phyloP scores from a whole-genome alignment of 768 basidiomycete genomes.

The Obba rivulosa region DNA sequence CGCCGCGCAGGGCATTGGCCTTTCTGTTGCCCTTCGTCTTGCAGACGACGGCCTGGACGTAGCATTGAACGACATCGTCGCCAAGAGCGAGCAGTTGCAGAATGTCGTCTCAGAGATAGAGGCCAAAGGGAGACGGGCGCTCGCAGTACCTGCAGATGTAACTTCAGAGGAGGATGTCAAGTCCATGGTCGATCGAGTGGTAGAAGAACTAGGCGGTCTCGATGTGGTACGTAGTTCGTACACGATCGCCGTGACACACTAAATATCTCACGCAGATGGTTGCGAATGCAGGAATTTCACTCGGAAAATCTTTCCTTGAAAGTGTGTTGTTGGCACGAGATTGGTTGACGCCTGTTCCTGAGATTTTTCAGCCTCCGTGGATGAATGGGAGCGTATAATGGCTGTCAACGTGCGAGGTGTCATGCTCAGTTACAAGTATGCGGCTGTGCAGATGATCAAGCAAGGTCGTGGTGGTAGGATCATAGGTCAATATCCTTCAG shows the following conservation, averaged over 20 bases:
- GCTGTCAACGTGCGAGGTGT: constrained; percentile 36
- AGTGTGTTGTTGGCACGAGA: neutral
- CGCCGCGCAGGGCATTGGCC: constrained; percentile 28
- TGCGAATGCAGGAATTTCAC: constrained; percentile 21
- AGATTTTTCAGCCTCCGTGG: constrained; percentile 1
- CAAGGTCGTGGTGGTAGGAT: constrained; percentile 39
- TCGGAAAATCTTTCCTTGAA: constrained; percentile 5
- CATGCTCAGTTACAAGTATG: constrained; percentile 38
- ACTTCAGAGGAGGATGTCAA: constrained; percentile 36
- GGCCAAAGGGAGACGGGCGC: constrained; percentile 18
- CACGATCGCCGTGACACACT: constrained; percentile 9
- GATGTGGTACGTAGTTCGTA: constrained; percentile 36
- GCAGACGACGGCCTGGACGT: constrained; percentile 22
- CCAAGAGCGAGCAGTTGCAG: constrained; percentile 9
- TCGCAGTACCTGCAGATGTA: constrained; percentile 34
- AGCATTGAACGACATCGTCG: constrained; percentile 12
- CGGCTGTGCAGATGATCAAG: constrained; percentile 38
- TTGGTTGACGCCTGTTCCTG: neutral
- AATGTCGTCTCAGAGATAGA: constrained; percentile 12
- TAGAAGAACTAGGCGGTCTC: constrained; percentile 33
- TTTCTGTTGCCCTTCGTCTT: constrained; percentile 20
- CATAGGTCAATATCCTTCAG: constrained; percentile 22
- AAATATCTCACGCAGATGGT: constrained; percentile 25
- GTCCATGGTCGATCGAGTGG: constrained; percentile 27
- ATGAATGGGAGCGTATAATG: constrained; percentile 18